Conservation (phyloP, 352 stramenopile species). For the Paralagenidium karlingii region DNA sequence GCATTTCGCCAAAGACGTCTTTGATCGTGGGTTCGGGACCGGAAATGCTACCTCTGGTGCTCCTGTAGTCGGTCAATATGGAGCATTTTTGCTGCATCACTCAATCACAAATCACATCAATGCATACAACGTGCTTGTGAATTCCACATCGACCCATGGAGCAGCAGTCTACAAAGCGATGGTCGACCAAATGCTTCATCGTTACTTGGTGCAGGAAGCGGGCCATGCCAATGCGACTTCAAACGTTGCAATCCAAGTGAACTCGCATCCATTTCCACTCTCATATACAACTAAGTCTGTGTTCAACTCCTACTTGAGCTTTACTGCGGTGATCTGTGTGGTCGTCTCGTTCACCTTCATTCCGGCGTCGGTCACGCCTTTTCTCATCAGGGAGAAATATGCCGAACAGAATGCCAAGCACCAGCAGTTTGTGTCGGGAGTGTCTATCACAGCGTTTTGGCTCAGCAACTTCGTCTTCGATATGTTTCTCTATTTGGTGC, state of each 20-base stretch:
- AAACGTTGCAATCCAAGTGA: conserved; percentile 22
- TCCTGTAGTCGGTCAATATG: conserved; percentile 30
- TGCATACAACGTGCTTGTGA: conserved; percentile 51
- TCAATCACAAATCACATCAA: conserved; percentile 19
- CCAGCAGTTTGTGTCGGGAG: conserved; percentile 92
- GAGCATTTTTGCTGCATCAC: conserved; percentile 32
- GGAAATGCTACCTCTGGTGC: conserved; percentile 1
- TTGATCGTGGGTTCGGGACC: conserved; percentile 26
- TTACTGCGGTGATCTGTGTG: conserved; percentile 79
- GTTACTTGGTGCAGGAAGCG: conserved; percentile 16
- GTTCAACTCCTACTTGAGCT: conserved; percentile 40
- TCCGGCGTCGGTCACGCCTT: conserved; percentile 86
- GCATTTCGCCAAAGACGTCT: conserved; percentile 35
- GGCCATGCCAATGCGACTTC: not conserved
- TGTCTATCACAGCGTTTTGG: conserved; percentile 92
- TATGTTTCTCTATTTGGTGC: conserved; percentile 82
- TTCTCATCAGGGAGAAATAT: conserved; percentile 94
- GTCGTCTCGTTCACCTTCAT: conserved; percentile 91
- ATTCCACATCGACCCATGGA: conserved; percentile 29
- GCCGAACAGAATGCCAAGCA: conserved; percentile 90
- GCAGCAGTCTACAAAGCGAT: conserved; percentile 42
- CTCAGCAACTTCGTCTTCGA: conserved; percentile 92
- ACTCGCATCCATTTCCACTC: conserved; percentile 43
- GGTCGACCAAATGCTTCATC: conserved; percentile 42
- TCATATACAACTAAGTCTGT: conserved; percentile 38